Percentiles rank a stretch among this genome's conserved stretches.
Conservation (phyloP, 1,139 yeast species). For the Fermentozyma sake region DNA sequence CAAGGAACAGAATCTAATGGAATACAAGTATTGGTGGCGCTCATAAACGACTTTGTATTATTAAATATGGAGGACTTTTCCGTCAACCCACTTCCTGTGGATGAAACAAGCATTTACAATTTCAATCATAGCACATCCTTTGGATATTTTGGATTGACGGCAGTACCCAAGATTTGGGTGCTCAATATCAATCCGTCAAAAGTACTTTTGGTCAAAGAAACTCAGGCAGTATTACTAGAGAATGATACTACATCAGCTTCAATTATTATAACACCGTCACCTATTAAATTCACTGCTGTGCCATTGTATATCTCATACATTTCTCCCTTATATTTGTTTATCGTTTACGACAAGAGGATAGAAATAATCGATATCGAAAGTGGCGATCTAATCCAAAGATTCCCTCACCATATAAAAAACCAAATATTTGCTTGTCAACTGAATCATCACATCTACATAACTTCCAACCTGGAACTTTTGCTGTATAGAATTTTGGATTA, state of each 20-base stretch:
- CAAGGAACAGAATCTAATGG: too few relatives aligned
- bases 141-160: slow-evolving; percentile 20
- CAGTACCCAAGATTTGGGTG: slow-evolving; percentile 18
- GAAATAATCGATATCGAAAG: slow-evolving; percentile 42
- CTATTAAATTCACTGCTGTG: slow-evolving; percentile 21
- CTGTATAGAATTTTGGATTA: slow-evolving; percentile 28
- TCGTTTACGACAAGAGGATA: slow-evolving; percentile 34
- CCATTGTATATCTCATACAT: slow-evolving; percentile 32
- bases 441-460: slow-evolving; percentile 19
- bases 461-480: slow-evolving; percentile 25
- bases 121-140: slow-evolving; percentile 17
- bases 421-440: slow-evolving; percentile 15
- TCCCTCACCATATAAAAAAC: slow-evolving; percentile 26
- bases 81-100: slow-evolving; percentile 11
- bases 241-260: slow-evolving; percentile 4
- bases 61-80: slow-evolving; percentile 22
- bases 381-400: slow-evolving; percentile 42
- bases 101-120: slow-evolving; percentile 10
- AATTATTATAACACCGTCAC: slow-evolving; percentile 17
- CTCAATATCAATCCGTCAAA: slow-evolving; percentile 13
- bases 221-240: slow-evolving; percentile 15
- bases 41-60: slow-evolving; percentile 23
- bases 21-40: slow-evolving; percentile 26
- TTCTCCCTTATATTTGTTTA: slow-evolving; percentile 45
- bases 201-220: slow-evolving; percentile 18